Evolutionary conservation across 2,329 filamentous ascomycete genomes (phyloP).

Genomic region (Paecilomyces niveus): DNA sequence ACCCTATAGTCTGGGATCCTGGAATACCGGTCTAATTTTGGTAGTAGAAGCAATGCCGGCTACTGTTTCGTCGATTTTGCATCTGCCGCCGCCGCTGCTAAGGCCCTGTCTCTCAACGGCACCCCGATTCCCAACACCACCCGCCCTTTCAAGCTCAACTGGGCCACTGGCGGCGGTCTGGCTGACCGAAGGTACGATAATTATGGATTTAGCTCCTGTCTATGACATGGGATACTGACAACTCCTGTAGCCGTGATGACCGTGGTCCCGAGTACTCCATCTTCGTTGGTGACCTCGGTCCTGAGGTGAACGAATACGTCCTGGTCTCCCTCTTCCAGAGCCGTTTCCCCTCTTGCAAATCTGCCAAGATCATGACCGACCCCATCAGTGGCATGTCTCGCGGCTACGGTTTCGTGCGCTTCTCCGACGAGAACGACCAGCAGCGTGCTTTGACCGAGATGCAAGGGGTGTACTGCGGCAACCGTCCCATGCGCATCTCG

Average conservation of each 20-base stretch:
- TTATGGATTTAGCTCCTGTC: background rate
- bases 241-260: constrained; percentile 63
- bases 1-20: constrained; percentile 6
- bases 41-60: constrained; percentile 72
- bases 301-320: constrained; percentile 98
- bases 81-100: constrained; percentile 74
- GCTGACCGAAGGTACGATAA: constrained; percentile 72
- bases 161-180: constrained; percentile 92
- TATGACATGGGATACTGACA: constrained; percentile 2
- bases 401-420: constrained; percentile 95
- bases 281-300: constrained; percentile 95
- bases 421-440: constrained; percentile 91
- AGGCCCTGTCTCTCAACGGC: constrained; percentile 86
- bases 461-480: constrained; percentile 99
- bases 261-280: constrained; percentile 94
- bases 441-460: constrained; percentile 94
- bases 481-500: constrained; percentile 96
- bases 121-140: constrained; percentile 86
- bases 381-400: constrained; percentile 96
- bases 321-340: constrained; percentile 94
- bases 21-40: constrained; percentile 32
- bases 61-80: constrained; percentile 98
- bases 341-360: constrained; percentile 96
- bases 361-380: constrained; percentile 99
- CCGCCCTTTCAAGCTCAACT: constrained; percentile 97